These are phyloP conservation scores for Dactylellina sp. DNA, from an alignment of 2,329 filamentous ascomycete species.

Conservation along the genomic window DNA sequence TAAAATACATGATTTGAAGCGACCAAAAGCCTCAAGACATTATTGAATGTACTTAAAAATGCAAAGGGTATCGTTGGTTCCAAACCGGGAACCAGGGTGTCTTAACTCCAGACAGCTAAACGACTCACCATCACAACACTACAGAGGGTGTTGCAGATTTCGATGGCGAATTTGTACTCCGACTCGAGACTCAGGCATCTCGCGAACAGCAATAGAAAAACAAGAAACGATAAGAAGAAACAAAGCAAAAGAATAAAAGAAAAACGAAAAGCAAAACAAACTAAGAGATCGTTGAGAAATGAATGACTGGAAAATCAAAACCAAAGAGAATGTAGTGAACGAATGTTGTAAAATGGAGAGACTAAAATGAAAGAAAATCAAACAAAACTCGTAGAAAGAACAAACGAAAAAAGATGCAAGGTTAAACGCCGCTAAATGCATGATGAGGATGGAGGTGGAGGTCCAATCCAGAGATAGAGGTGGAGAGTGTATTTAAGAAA, in stretches of 20 bases:
- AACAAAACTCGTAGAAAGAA: background rate
- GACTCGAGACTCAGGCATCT: background rate
- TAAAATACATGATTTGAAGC: slow-evolving; percentile 7
- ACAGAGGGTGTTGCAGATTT: slow-evolving; percentile 10
- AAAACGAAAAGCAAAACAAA: background rate
- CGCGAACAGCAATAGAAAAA: background rate
- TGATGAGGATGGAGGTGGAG: background rate
- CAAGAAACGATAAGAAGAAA: slow-evolving; percentile 3
- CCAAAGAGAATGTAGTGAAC: background rate
- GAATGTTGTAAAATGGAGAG: background rate
- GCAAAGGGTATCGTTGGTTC: slow-evolving; percentile 11
- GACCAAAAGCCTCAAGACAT: background rate
- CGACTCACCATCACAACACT: slow-evolving; percentile 4
- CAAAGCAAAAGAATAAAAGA: background rate
- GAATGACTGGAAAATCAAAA: no score
- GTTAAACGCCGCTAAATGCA: background rate
- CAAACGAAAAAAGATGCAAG: slow-evolving; percentile 7
- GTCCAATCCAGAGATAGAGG: background rate
- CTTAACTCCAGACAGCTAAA: slow-evolving; percentile 5
- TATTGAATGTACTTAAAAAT: background rate
- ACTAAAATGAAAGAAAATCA: background rate
- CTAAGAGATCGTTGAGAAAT: no score
- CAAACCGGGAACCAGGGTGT: background rate
- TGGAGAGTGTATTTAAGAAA: background rate
- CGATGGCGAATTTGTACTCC: background rate